These are phyloP conservation scores for Candida labiduridarum DNA, from an alignment of 1,139 yeast genomes.

Conservation along the genomic window DNA sequence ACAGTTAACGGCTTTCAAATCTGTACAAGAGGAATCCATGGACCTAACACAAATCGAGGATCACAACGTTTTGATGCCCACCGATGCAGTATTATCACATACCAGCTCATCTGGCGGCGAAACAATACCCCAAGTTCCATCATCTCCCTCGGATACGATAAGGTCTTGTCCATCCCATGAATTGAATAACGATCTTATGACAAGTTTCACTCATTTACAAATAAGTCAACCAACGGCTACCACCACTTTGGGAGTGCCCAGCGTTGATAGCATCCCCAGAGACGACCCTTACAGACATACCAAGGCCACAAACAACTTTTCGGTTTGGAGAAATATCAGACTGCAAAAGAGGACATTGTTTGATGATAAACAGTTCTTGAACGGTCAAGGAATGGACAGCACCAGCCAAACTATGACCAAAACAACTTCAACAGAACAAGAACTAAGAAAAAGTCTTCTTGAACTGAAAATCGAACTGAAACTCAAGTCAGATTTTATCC, in stretches of 20 bases:
- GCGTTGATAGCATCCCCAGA: background rate
- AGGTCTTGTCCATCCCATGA: too few species aligned
- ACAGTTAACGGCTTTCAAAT: too few species aligned
- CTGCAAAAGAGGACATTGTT: conserved; percentile 13
- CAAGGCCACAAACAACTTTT: conserved; percentile 12
- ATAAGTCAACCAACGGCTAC: too few species aligned
- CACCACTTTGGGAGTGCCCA: background rate
- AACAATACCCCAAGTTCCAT: too few species aligned
- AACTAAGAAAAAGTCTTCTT: conserved; percentile 41
- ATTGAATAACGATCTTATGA: too few species aligned
- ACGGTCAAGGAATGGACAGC: conserved; percentile 5
- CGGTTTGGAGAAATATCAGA: conserved; percentile 39
- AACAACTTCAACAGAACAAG: conserved; percentile 27
- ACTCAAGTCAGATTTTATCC: conserved; percentile 44
- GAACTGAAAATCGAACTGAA: conserved; percentile 44
- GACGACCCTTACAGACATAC: background rate
- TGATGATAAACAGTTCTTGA: conserved; percentile 14
- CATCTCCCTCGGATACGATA: too few species aligned
- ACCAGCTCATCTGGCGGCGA: too few species aligned
- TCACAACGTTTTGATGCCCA: too few species aligned
- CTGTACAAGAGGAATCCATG: too few species aligned
- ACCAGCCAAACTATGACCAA: background rate
- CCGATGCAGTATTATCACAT: too few species aligned
- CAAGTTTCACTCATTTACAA: too few species aligned
- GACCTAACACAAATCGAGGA: too few species aligned